A percentile compares a stretch with the other conserved stretches of the same genome.
Evolutionary conservation across 306 rosid genomes (phyloP).

Genomic region (Quercus suber): DNA sequence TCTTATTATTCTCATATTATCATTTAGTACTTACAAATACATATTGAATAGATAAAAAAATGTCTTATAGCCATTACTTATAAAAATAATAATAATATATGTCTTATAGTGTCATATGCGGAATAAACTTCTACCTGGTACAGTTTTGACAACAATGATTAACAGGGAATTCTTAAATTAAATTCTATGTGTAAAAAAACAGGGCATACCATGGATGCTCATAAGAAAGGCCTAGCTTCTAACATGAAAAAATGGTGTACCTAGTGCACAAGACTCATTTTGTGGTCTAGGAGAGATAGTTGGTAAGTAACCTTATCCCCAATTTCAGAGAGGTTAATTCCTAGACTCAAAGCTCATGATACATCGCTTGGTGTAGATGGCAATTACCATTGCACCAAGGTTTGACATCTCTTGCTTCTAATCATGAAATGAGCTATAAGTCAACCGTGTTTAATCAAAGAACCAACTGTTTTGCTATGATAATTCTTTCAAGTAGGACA

Average conservation of each 20-base stretch:
- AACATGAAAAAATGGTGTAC: too few species aligned
- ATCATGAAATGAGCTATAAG: neutral
- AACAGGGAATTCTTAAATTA: neutral
- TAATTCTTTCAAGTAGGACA: neutral
- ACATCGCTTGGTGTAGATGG: too few species aligned
- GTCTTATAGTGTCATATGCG: neutral
- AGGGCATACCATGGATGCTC: too few species aligned
- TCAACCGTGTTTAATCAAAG: neutral
- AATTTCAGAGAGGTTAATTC: too few species aligned
- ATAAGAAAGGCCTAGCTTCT: too few species aligned
- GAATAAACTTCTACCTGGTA: neutral
- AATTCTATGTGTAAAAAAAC: neutral
- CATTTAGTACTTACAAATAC: neutral
- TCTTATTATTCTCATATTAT: neutral
- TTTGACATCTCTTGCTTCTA: neutral
- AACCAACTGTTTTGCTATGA: neutral
- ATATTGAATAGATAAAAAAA: neutral
- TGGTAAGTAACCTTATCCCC: too few species aligned
- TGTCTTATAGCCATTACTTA: neutral
- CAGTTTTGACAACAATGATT: neutral
- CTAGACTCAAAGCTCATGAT: too few species aligned
- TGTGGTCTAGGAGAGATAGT: too few species aligned
- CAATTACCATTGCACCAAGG: too few species aligned
- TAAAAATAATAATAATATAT: too few species aligned
- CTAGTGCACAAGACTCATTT: too few species aligned